Evolutionary conservation across 2,329 filamentous ascomycete genomes (phyloP), one percentile per base, ranked within the genome.

Genomic region (Paecilomyces dactylethromorphus): DNA sequence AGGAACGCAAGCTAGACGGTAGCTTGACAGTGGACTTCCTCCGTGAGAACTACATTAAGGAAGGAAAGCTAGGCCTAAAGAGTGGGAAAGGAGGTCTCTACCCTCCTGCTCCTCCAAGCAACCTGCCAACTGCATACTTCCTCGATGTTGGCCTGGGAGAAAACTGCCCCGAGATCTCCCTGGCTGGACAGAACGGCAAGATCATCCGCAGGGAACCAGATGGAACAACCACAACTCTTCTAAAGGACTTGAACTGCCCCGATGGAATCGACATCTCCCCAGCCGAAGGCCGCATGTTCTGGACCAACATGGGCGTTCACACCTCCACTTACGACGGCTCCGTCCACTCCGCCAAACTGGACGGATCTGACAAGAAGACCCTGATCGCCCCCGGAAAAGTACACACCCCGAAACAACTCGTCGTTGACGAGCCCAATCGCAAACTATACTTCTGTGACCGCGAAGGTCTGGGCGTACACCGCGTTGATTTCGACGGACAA

Each of bases 361-460:
- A 84, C 59, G 83, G 84, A 1, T 74, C 63, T 10, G 72, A 82
- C 52, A 64, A 79, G 3, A 63, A 65, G 15, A 72, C 71, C 0
- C 64, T 86, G 3, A 65, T 86, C 1, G 63, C 75, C 0, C 51
- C 63, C 0, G 82, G 83, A 0, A 57, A 59, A 0, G 67, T 82
- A 0, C 75, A 84, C 66, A 87, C 84, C 0, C 77, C 78, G 0
- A 80, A 80, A 55, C 77, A 80, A 58, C 54, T 78, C 3, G 56
- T 62, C 6, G 56, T 76, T 6, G 75, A 76, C 45, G 56, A 63
- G 1, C 29, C 33, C 0, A 58, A 62, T 1, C 22, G 65, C 10
- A 69, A 69, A 4, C 32, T 79, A 1, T 80, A 79, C 60, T 75
- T 74, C 61, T 76, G 70, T 58, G 79, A 80, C 63, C 73, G 78